Evolutionary conservation across 345 rosid species (phyloP).

Genomic region (Crucihimalaya himalaica): DNA sequence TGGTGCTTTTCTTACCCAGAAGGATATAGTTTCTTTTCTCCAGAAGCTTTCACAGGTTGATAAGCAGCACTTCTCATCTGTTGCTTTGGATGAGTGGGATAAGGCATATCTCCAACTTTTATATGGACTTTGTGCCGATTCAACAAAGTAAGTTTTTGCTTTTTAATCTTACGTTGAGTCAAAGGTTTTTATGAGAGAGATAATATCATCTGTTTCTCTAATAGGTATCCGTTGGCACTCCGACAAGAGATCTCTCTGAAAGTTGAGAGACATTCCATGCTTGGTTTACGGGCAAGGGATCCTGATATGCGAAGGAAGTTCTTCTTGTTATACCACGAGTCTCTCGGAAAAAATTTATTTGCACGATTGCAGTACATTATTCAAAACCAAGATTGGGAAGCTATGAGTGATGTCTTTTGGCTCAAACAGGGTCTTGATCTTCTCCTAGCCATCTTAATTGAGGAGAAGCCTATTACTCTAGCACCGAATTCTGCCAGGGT

Average conservation of each 20-base stretch:
- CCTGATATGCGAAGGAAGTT: slow-evolving; percentile 87
- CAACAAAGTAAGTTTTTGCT: slow-evolving; percentile 61
- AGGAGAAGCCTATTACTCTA: slow-evolving; percentile 83
- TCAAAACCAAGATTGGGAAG: slow-evolving; percentile 95
- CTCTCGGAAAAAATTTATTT: slow-evolving; percentile 72
- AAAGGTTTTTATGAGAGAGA: slow-evolving; percentile 12
- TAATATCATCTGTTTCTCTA: slow-evolving; percentile 41
- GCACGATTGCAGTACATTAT: slow-evolving; percentile 82
- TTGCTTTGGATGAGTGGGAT: slow-evolving; percentile 87
- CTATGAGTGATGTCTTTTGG: slow-evolving; percentile 97
- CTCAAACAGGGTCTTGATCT: slow-evolving; percentile 99
- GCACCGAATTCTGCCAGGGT: slow-evolving; percentile 97
- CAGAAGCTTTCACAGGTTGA: slow-evolving; percentile 93
- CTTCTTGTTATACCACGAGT: slow-evolving; percentile 79
- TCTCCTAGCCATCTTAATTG: slow-evolving; percentile 81
- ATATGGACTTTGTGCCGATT: slow-evolving; percentile 82
- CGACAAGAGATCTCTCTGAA: slow-evolving; percentile 91
- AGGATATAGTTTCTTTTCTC: slow-evolving; percentile 82
- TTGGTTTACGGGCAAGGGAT: slow-evolving; percentile 93
- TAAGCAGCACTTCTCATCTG: slow-evolving; percentile 67
- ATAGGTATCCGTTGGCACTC: slow-evolving; percentile 61
- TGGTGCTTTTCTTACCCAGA: slow-evolving; percentile 58
- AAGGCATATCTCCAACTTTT: slow-evolving; percentile 89
- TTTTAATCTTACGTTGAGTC: slow-evolving; percentile 11
- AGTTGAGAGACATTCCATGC: slow-evolving; percentile 97